Evolutionary conservation across 202 grass and related monocot species (phyloP), one percentile per base, ranked within the genome.

Genomic region (Panicum hallii): DNA sequence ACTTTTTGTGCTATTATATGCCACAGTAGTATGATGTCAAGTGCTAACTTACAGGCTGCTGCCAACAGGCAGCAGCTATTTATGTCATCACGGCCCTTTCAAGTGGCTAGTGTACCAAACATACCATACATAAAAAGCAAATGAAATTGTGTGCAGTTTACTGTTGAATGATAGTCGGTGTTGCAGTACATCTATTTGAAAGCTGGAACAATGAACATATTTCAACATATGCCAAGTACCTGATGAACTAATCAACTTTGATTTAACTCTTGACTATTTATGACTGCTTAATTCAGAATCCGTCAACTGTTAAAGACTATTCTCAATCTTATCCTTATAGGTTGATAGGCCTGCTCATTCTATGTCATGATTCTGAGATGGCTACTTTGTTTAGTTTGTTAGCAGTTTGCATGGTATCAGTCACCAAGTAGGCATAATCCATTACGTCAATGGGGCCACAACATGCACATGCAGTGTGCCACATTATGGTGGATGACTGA

Each of bases 381-480:
- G 56, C 57, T 73, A 20, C 11, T 74, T 68, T 4, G 20, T 79
- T 84, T 79, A 44, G 30, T 80, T 69, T 6, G 20, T 79, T 80
- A 75, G 63, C 56, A 90, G 75, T 57, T 70, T 87, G 54, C 63
- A 75, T 58, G 58, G 65, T 81, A 67, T 38, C 71, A 81, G 32
- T 45, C 16, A 65, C 46, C 54, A 71, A 75, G 79, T 66, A 70
- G 63, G 48, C 50, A n/a, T 72, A 81, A 82, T 72, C 57, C 57
- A 54, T 88, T 76, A 72, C 78, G 41, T 85, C 57, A 78, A 16
- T 85, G 56, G 85, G 85, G 12, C 71, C 68, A 42, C 71, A 79
- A 68, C 26, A 76, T 84, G 89, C 85, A 87, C 81, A 91, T 91
- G 89, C 72, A 82, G 43, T 60, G 22, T 72, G 65, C 81, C 64